A percentile compares a stretch with the other conserved stretches of the same genome.
These are phyloP conservation scores for Dalbergia cultrata DNA, from an alignment of 306 rosid genomes.

Conservation along the genomic window DNA sequence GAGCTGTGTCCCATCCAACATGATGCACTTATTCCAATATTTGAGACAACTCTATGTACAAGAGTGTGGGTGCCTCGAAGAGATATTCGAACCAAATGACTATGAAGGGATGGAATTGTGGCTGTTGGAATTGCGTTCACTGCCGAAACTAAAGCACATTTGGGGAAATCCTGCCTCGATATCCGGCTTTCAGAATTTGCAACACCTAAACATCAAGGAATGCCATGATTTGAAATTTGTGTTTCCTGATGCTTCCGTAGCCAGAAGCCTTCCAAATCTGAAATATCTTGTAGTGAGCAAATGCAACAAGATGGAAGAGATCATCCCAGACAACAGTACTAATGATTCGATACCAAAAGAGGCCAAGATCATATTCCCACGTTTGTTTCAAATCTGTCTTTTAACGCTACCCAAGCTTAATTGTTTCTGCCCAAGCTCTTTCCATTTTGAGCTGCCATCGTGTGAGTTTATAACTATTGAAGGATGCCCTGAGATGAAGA, in stretches of 20 bases:
- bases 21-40: constrained; percentile 10
- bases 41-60: accelerated
- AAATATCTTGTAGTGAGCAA: accelerated
- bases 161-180: neutral
- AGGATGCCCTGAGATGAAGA: constrained; percentile 1
- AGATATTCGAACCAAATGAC: constrained; percentile 27
- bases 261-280: neutral
- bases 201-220: accelerated
- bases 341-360: neutral
- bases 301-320: constrained; percentile 29
- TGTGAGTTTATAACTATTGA: neutral
- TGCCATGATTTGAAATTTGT: constrained; percentile 34
- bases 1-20: constrained; percentile 30
- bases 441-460: neutral
- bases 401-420: neutral
- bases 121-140: accelerated
- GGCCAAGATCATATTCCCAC: neutral
- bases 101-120: neutral
- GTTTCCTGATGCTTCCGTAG: neutral
- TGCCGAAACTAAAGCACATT: constrained; percentile 14
- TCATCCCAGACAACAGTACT: neutral
- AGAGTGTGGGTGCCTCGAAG: neutral
- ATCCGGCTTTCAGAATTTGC: neutral
- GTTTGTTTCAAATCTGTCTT: accelerated
- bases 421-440: neutral